Conservation (phyloP, 179 eudicot genomes). For the Beta lomatogona region DNA sequence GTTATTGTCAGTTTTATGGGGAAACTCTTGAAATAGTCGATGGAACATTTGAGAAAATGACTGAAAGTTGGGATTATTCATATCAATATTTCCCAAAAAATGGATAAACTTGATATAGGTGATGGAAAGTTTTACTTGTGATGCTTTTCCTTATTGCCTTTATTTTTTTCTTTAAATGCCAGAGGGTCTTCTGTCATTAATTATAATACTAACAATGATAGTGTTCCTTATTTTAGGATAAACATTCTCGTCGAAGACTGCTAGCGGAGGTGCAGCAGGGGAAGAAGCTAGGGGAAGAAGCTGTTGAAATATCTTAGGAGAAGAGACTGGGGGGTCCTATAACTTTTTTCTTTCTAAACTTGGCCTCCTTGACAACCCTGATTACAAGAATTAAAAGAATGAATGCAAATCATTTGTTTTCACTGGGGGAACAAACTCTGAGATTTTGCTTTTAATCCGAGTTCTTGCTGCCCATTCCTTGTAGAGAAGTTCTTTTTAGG, state of each 20-base stretch:
- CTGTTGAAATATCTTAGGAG: conserved; percentile 79
- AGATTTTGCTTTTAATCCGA: too few species aligned
- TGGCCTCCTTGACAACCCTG: conserved; percentile 81
- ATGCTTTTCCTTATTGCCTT: background rate
- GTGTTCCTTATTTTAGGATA: conserved; percentile 50
- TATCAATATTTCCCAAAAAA: too few species aligned
- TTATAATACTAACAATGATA: background rate
- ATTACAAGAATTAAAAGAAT: conserved; percentile 24
- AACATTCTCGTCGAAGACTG: conserved; percentile 82
- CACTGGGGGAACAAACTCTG: background rate
- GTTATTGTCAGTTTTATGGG: too few species aligned
- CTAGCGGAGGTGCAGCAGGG: conserved; percentile 72
- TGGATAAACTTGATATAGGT: background rate
- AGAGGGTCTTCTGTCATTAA: background rate
- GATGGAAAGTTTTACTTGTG: background rate
- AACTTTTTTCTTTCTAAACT: conserved; percentile 76
- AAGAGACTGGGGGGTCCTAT: conserved; percentile 93
- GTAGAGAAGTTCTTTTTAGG: background rate
- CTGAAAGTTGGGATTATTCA: too few species aligned
- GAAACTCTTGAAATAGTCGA: too few species aligned
- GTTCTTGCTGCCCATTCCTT: background rate
- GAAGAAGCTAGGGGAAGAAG: conserved; percentile 64
- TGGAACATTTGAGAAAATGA: too few species aligned
- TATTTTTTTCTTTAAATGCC: too few species aligned
- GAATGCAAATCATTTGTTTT: background rate